A percentile compares a stretch with the other conserved stretches of the same genome.
Evolutionary conservation across 495 filamentous ascomycete genomes (phyloP).

Genomic region (Baudoinia panamericana): DNA sequence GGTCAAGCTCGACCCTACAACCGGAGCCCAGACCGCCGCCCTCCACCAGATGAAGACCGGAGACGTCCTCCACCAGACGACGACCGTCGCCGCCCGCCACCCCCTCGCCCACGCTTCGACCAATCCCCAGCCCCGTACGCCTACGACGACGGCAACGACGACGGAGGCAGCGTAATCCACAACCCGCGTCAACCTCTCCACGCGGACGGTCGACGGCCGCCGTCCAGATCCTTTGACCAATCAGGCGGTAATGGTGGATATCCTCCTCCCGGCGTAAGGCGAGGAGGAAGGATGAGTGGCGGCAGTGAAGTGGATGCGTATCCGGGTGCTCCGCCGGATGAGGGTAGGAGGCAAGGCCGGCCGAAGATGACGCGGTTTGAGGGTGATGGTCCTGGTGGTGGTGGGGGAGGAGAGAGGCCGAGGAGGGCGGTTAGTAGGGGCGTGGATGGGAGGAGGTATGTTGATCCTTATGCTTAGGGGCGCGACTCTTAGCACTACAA

Average conservation of each 20-base stretch:
- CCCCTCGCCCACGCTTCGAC: conserved; percentile 11
- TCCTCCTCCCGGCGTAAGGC: neutral
- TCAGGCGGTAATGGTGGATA: neutral
- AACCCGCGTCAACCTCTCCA: neutral
- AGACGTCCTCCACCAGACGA: neutral
- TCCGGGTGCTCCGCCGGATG: conserved; percentile 1
- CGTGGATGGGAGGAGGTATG: conserved; percentile 12
- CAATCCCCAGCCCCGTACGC: neutral
- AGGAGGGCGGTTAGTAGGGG: conserved; percentile 3
- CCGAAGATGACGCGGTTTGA: conserved; percentile 18
- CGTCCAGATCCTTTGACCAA: too few species aligned
- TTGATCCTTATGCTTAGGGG: too few species aligned
- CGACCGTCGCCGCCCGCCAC: conserved; percentile 1
- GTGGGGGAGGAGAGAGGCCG: neutral
- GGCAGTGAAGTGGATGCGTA: conserved; percentile 3
- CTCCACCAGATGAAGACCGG: neutral
- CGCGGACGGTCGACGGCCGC: neutral
- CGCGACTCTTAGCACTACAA: too few species aligned
- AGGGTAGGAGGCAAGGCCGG: conserved; percentile 2
- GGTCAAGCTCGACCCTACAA: conserved; percentile 6
- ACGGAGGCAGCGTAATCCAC: neutral
- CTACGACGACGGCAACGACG: neutral
- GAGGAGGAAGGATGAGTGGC: conserved; percentile 4
- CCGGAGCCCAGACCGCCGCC: conserved; percentile 2
- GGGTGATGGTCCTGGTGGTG: neutral